A percentile compares a stretch with the other conserved stretches of the same genome.
Evolutionary conservation across 331 rosid genomes (phyloP).

Genomic region (Saraca asoca): DNA sequence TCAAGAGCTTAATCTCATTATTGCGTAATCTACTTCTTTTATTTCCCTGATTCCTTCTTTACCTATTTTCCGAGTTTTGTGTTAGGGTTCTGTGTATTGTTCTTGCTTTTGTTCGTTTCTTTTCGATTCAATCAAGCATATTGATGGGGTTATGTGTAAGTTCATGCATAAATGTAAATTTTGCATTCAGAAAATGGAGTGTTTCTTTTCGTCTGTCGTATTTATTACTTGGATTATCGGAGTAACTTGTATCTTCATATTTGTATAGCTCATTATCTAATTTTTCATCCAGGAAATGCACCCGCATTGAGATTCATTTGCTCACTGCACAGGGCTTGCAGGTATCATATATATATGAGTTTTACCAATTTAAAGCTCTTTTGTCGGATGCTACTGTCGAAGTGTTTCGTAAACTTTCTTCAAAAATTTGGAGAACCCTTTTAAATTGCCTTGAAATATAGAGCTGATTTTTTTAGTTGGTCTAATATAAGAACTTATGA

Average conservation of each 20-base stretch:
- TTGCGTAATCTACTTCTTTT: constrained; percentile 51
- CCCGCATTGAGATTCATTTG: constrained; percentile 88
- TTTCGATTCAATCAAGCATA: background rate
- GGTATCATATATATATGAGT: constrained; percentile 43
- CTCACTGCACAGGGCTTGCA: constrained; percentile 91
- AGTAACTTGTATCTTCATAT: background rate
- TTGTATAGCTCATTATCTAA: background rate
- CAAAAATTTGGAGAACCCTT: no score
- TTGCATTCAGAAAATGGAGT: background rate
- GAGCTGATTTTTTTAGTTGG: background rate
- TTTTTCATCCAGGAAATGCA: constrained; percentile 75
- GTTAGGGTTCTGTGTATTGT: constrained; percentile 30
- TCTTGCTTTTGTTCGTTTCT: background rate
- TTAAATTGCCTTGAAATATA: background rate
- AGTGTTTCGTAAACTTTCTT: background rate
- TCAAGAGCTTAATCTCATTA: constrained; percentile 92
- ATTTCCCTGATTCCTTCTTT: background rate
- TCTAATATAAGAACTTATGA: background rate
- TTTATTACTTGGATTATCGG: background rate
- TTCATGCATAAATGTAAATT: background rate
- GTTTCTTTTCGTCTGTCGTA: background rate
- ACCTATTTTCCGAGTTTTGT: background rate
- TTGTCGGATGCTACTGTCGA: background rate
- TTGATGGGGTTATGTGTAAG: background rate
- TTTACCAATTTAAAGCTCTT: background rate